A percentile compares a stretch with the other conserved stretches of the same genome.
phyloP scores from a whole-genome alignment of 208 protist genomes.

The Phytomonas francai region DNA sequence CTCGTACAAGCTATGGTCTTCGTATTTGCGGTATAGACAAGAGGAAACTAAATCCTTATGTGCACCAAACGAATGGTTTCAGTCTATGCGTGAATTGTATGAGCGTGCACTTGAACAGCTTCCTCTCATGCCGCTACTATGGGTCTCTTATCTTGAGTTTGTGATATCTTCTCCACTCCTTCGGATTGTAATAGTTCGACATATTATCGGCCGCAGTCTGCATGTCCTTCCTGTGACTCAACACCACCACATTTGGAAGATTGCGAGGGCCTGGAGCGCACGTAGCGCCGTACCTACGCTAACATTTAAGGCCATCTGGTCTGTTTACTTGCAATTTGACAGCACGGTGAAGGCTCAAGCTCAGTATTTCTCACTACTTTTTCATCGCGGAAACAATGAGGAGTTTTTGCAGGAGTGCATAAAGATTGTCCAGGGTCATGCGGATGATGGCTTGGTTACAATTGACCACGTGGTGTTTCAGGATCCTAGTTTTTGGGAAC shows the following conservation, averaged over 20 bases:
- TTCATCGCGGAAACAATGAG: slow-evolving; percentile 30
- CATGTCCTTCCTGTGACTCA: slow-evolving; percentile 60
- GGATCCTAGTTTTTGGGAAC: slow-evolving; percentile 63
- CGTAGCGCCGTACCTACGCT: slow-evolving; percentile 29
- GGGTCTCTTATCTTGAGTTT: slow-evolving; percentile 66
- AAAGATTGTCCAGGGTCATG: slow-evolving; percentile 14
- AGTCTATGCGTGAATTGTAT: slow-evolving; percentile 49
- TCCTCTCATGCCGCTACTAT: slow-evolving; percentile 70
- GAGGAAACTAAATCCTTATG: slow-evolving; percentile 35
- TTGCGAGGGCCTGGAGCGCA: slow-evolving; percentile 40
- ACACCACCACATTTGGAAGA: slow-evolving; percentile 66
- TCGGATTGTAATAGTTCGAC: slow-evolving; percentile 56
- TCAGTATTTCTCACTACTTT: slow-evolving; percentile 59
- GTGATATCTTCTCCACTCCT: slow-evolving; percentile 28
- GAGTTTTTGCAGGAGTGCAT: slow-evolving; percentile 53
- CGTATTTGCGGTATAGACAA: slow-evolving; percentile 54
- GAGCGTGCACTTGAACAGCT: slow-evolving; percentile 63
- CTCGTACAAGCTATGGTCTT: slow-evolving; percentile 80
- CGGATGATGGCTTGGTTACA: slow-evolving; percentile 5
- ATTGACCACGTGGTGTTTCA: slow-evolving; percentile 20
- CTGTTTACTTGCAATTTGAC: slow-evolving; percentile 50
- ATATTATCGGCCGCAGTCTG: slow-evolving; percentile 41
- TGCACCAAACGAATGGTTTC: slow-evolving; percentile 55
- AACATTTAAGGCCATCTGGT: slow-evolving; percentile 53
- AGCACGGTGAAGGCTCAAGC: slow-evolving; percentile 27